phyloP scores from a whole-genome alignment of 2,329 filamentous ascomycete genomes.

The Mycogone perniciosa region DNA sequence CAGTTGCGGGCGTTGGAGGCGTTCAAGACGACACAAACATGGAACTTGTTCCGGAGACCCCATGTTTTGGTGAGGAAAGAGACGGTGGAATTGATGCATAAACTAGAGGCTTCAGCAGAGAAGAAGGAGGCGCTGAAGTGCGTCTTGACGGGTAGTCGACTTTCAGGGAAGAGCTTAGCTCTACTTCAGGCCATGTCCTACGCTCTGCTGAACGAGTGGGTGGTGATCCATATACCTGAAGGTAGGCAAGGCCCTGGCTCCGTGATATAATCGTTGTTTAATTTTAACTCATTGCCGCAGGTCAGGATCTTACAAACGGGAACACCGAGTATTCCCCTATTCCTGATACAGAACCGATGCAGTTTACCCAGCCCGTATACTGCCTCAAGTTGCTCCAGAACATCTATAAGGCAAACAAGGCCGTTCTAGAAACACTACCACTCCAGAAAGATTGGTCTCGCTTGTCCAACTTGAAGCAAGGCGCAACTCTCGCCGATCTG shows the following conservation, averaged over 20 bases:
- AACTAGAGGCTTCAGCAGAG: conserved; percentile 50
- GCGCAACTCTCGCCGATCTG: conserved; percentile 61
- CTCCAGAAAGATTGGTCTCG: conserved; percentile 39
- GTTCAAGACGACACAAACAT: conserved; percentile 86
- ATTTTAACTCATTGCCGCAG: conserved; percentile 28
- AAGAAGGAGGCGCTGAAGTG: conserved; percentile 52
- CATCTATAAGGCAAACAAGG: conserved; percentile 65
- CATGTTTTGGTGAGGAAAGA: conserved; percentile 72
- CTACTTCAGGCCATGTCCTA: conserved; percentile 78
- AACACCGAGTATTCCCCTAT: conserved; percentile 74
- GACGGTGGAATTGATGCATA: conserved; percentile 62
- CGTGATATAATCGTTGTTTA: not conserved
- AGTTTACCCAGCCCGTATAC: conserved; percentile 76
- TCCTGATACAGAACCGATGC: conserved; percentile 47
- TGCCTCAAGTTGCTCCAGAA: conserved; percentile 66
- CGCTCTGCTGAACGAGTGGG: conserved; percentile 76
- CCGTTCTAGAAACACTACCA: conserved; percentile 50
- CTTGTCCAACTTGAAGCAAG: conserved; percentile 41
- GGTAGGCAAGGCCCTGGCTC: conserved; percentile 46
- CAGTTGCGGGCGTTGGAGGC: conserved; percentile 76
- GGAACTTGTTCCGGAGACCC: conserved; percentile 78
- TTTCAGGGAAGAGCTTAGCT: conserved; percentile 81
- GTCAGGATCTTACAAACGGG: conserved; percentile 72
- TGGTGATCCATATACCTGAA: conserved; percentile 85
- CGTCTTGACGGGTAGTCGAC: conserved; percentile 66